Conservation (phyloP, 176 grass and related monocot genomes). For the Eleusine indica region DNA sequence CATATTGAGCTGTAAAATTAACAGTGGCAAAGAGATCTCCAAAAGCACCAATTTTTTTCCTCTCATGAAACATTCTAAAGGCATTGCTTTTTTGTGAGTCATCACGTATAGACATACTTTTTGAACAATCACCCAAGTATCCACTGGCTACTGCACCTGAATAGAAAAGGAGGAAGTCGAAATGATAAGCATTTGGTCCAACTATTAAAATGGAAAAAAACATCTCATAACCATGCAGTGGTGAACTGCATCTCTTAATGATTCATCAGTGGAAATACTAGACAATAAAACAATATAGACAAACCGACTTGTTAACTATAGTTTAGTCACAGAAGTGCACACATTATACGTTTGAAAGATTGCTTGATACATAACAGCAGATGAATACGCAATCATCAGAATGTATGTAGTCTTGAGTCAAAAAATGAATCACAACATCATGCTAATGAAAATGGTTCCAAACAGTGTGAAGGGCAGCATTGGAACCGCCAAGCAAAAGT, state of each 20-base stretch:
- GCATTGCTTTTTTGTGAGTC: slow-evolving; percentile 46
- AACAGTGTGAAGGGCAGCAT: not conserved
- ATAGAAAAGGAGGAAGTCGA: slow-evolving; percentile 28
- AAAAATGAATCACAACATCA: slow-evolving; percentile 14
- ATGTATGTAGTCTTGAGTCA: slow-evolving; percentile 35
- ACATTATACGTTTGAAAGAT: slow-evolving; percentile 9
- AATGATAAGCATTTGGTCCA: slow-evolving; percentile 26
- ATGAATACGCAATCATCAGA: not conserved
- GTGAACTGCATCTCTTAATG: not conserved
- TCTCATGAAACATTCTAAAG: slow-evolving; percentile 48
- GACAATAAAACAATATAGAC: slow-evolving; percentile 1
- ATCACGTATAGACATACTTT: slow-evolving; percentile 35
- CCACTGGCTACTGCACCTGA: slow-evolving; percentile 80
- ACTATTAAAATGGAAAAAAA: not conserved
- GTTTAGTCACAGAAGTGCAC: slow-evolving; percentile 8
- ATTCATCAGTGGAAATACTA: not conserved
- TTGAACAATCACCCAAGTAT: slow-evolving; percentile 71
- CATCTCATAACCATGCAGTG: not conserved
- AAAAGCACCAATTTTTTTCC: slow-evolving; percentile 61
- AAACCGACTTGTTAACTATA: not conserved
- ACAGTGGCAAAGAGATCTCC: slow-evolving; percentile 84
- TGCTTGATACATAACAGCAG: slow-evolving; percentile 14
- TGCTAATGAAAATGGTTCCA: not conserved
- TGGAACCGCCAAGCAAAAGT: slow-evolving; percentile 21
- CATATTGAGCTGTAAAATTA: slow-evolving; percentile 75